Evolutionary conservation across 2,329 filamentous ascomycete genomes (phyloP).

Genomic region (Fusarium abutilonis): DNA sequence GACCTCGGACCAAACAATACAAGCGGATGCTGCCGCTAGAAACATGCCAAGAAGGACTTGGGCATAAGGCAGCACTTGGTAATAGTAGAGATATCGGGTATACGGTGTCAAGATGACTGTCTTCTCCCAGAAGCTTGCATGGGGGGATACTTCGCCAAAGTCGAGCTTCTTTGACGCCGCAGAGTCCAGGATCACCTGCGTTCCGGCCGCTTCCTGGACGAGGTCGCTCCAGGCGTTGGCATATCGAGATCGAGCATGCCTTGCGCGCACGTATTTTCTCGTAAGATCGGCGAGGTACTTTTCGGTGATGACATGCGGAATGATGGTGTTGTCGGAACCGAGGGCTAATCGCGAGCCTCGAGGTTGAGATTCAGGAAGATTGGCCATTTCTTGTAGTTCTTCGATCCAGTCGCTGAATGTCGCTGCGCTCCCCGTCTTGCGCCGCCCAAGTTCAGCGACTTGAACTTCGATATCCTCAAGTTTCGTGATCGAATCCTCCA

Average conservation of each 20-base stretch:
- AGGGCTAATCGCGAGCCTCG: conserved; percentile 54
- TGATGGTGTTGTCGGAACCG: conserved; percentile 55
- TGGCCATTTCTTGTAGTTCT: conserved; percentile 82
- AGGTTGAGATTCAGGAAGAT: conserved; percentile 70
- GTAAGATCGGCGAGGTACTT: conserved; percentile 93
- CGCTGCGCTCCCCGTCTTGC: conserved; percentile 80
- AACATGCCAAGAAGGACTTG: conserved; percentile 73
- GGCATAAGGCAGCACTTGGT: conserved; percentile 74
- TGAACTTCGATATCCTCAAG: conserved; percentile 85
- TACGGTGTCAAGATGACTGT: conserved; percentile 78
- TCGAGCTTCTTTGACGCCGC: conserved; percentile 82
- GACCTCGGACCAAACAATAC: conserved; percentile 92
- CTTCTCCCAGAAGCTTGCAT: conserved; percentile 63
- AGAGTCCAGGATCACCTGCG: conserved; percentile 86
- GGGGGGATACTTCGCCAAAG: conserved; percentile 69
- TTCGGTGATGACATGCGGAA: conserved; percentile 89
- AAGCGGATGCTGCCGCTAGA: conserved; percentile 78
- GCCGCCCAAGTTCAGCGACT: conserved; percentile 78
- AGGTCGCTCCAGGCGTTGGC: conserved; percentile 86
- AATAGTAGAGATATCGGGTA: conserved; percentile 81
- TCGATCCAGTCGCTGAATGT: conserved; percentile 95
- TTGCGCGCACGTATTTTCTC: conserved; percentile 80
- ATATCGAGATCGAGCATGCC: conserved; percentile 85
- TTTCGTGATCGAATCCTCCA: conserved; percentile 83
- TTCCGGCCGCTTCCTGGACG: conserved; percentile 76